Evolutionary conservation across 371 early-diverging fungal genomes (phyloP).

Genomic region (Fennellomyces sp.): DNA sequence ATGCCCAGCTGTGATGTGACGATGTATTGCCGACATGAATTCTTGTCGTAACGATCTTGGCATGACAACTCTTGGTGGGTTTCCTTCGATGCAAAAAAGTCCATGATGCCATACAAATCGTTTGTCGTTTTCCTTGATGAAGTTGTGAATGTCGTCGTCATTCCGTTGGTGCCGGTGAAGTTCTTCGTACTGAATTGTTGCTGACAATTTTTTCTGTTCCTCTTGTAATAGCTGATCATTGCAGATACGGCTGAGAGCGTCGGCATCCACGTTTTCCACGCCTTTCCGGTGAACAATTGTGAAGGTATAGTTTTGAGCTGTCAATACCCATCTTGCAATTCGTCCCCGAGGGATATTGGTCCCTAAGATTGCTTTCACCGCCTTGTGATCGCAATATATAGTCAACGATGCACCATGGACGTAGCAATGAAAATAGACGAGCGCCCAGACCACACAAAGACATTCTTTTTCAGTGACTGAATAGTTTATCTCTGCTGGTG

Average conservation of each 20-base stretch:
- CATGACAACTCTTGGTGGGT: neutral
- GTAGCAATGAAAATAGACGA: neutral
- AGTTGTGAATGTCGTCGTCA: neutral
- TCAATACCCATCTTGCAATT: neutral
- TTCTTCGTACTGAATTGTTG: neutral
- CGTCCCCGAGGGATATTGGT: too few relatives aligned
- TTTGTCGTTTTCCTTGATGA: neutral
- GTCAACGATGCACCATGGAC: neutral
- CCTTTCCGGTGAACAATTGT: too few relatives aligned
- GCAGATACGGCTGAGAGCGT: neutral
- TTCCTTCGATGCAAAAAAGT: neutral
- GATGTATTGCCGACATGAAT: neutral
- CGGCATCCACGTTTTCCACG: neutral
- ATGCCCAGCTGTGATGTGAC: constrained; percentile 10
- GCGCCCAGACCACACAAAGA: neutral
- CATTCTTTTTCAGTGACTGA: neutral
- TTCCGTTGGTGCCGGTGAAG: neutral
- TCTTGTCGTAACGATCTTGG: neutral
- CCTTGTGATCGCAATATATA: neutral
- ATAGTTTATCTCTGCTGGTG: neutral
- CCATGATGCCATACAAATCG: neutral
- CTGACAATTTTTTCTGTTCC: neutral
- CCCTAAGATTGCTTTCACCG: too few relatives aligned
- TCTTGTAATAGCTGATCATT: neutral
- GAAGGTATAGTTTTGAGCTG: neutral